These are phyloP conservation scores for Neonothopanus nambi DNA, from an alignment of 1,284 basidiomycete genomes.

Conservation along the genomic window DNA sequence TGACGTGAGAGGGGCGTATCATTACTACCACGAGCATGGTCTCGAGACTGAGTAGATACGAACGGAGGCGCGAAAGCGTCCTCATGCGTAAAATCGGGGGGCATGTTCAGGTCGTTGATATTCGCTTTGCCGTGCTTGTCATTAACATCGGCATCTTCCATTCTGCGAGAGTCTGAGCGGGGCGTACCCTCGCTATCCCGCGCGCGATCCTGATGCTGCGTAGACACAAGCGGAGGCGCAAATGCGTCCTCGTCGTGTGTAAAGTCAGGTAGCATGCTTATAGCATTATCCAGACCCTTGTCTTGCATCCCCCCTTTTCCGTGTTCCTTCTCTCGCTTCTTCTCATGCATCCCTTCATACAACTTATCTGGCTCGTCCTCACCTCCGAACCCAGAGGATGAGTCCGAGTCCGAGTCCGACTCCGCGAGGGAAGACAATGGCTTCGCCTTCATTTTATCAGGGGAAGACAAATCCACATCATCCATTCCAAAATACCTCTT, in stretches of 20 bases:
- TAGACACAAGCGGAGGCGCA: slow-evolving; percentile 10
- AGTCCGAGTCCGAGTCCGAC: background rate
- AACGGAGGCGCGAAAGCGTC: slow-evolving; percentile 12
- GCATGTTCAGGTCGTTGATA: background rate
- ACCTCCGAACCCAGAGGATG: no score
- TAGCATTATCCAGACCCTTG: no score
- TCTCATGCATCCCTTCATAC: no score
- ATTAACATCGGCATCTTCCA: background rate
- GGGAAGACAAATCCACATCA: slow-evolving; percentile 7
- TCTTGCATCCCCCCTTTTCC: no score
- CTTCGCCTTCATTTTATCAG: no score
- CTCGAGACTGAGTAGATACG: slow-evolving; percentile 10
- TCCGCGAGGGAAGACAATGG: background rate
- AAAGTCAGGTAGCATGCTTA: slow-evolving; percentile 12
- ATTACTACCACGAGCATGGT: no score
- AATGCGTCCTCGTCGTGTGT: slow-evolving; percentile 11
- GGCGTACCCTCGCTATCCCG: no score
- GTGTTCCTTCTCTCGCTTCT: no score
- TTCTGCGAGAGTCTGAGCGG: no score
- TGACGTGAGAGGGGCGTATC: no score
- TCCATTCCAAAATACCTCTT: slow-evolving; percentile 10
- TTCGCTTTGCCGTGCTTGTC: background rate
- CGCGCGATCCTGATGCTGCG: background rate
- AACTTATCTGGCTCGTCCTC: background rate
- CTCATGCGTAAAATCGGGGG: slow-evolving; percentile 14